Percentiles rank a stretch among this genome's conserved stretches.
Evolutionary conservation across 176 grass and related monocot species (phyloP).

Genomic region (Coix lacrymajobi): DNA sequence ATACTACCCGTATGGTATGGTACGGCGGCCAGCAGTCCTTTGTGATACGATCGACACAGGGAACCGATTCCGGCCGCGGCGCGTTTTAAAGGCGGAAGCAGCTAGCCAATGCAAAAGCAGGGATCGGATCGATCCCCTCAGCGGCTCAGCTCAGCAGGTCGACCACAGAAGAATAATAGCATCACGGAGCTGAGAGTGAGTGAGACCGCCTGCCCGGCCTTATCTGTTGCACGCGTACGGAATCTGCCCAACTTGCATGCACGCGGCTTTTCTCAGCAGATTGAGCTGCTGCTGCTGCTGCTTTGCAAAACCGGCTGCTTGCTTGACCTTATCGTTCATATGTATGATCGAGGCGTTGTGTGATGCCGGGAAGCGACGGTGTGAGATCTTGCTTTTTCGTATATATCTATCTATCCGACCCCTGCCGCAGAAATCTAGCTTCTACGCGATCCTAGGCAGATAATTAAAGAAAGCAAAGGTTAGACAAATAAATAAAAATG

Average conservation of each 20-base stretch:
- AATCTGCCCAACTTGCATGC: conserved; percentile 30
- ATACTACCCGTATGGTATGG: conserved; percentile 17
- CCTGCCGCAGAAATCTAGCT: not conserved
- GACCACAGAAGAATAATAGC: conserved; percentile 47
- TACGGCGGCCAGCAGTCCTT: conserved; percentile 8
- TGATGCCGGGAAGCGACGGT: conserved; percentile 6
- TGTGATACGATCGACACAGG: not conserved
- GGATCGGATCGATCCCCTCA: conserved; percentile 12
- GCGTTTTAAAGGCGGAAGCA: conserved; percentile 4
- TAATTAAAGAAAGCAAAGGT: conserved; percentile 7
- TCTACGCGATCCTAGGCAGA: not conserved
- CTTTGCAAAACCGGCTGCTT: not conserved
- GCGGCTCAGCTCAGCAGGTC: too few relatives aligned
- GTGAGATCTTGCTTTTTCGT: conserved; percentile 30
- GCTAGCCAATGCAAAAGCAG: too few relatives aligned
- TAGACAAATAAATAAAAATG: conserved; percentile 8
- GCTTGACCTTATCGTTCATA: conserved; percentile 36
- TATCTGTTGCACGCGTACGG: conserved; percentile 20
- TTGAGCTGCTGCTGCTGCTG: conserved; percentile 26
- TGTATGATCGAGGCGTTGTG: conserved; percentile 7
- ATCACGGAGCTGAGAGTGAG: not conserved
- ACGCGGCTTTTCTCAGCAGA: conserved; percentile 26
- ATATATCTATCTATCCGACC: too few relatives aligned
- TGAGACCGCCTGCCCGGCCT: not conserved
- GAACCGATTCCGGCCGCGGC: conserved; percentile 20